A percentile compares a stretch with the other conserved stretches of the same genome.
These are phyloP conservation scores for Xylariales sp. DNA, from an alignment of 2,329 filamentous ascomycete genomes.

Conservation along the genomic window DNA sequence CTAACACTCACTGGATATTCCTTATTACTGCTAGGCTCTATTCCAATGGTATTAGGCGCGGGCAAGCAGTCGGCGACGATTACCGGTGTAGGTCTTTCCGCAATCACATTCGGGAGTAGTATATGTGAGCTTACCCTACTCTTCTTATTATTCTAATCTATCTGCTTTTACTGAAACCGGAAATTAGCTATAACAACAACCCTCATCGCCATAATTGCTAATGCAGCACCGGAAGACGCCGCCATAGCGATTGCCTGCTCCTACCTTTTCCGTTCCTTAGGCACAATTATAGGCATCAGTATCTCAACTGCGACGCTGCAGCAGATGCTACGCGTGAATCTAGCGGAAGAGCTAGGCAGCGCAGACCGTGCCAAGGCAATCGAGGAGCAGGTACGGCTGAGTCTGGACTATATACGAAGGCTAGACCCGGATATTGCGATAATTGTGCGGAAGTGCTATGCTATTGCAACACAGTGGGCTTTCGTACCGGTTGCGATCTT, in stretches of 20 bases:
- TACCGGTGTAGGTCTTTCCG: slow-evolving; percentile 67
- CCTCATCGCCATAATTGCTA: slow-evolving; percentile 77
- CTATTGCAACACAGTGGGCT: slow-evolving; percentile 56
- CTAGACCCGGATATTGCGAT: slow-evolving; percentile 69
- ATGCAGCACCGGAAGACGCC: slow-evolving; percentile 73
- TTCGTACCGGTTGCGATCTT: slow-evolving; percentile 56
- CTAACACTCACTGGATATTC: slow-evolving; percentile 70
- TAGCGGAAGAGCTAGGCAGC: slow-evolving; percentile 66
- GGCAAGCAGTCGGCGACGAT: slow-evolving; percentile 60
- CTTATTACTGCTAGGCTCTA: slow-evolving; percentile 64
- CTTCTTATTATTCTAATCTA: background rate
- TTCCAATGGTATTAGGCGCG: slow-evolving; percentile 66
- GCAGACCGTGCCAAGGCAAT: slow-evolving; percentile 70
- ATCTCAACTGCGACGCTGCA: slow-evolving; percentile 78
- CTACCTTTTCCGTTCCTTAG: slow-evolving; percentile 83
- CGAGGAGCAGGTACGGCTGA: slow-evolving; percentile 75
- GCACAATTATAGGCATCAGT: slow-evolving; percentile 81
- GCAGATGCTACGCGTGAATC: slow-evolving; percentile 68
- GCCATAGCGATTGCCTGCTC: slow-evolving; percentile 82
- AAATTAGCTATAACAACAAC: slow-evolving; percentile 74
- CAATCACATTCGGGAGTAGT: slow-evolving; percentile 57
- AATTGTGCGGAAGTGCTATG: slow-evolving; percentile 75
- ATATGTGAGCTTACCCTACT: slow-evolving; percentile 47
- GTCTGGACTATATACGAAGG: slow-evolving; percentile 73
- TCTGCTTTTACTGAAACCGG: slow-evolving; percentile 43